These are phyloP conservation scores for Calcarisporium arbuscula DNA, from an alignment of 2,329 filamentous ascomycete genomes.

Conservation along the genomic window DNA sequence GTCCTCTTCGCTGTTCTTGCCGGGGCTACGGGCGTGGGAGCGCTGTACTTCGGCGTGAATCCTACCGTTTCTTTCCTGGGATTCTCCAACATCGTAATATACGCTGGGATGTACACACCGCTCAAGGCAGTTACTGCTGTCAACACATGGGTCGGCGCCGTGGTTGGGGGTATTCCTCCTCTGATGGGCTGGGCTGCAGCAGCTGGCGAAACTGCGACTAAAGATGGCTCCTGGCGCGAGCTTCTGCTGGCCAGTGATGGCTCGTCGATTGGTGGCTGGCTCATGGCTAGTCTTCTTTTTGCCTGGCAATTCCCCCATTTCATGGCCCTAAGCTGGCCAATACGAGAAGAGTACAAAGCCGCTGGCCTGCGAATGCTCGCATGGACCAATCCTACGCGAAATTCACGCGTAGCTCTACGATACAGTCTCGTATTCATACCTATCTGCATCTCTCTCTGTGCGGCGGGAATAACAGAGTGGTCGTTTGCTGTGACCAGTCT, in stretches of 20 bases:
- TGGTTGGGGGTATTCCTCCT: constrained; percentile 90
- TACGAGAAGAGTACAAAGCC: constrained; percentile 79
- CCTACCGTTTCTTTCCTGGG: constrained; percentile 86
- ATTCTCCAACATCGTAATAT: constrained; percentile 77
- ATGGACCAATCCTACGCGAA: constrained; percentile 81
- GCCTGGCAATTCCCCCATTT: constrained; percentile 99
- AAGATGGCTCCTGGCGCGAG: constrained; percentile 69
- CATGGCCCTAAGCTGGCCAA: constrained; percentile 84
- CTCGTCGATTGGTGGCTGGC: constrained; percentile 73
- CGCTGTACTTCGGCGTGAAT: constrained; percentile 86
- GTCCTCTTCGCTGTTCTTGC: constrained; percentile 72
- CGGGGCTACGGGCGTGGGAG: constrained; percentile 60
- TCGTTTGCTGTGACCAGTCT: constrained; percentile 76
- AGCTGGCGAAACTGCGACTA: constrained; percentile 76
- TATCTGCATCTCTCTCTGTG: constrained; percentile 74
- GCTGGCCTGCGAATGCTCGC: constrained; percentile 67
- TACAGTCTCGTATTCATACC: constrained; percentile 85
- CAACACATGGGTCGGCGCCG: constrained; percentile 92
- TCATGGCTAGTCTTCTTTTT: constrained; percentile 77
- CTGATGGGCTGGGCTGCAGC: constrained; percentile 98
- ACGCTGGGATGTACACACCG: constrained; percentile 88
- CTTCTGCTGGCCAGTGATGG: constrained; percentile 62
- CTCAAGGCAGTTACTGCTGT: constrained; percentile 79
- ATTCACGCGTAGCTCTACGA: constrained; percentile 78
- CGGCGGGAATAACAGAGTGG: constrained; percentile 75